phyloP scores from a whole-genome alignment of 306 rosid species.

The Sophora flavescens region DNA sequence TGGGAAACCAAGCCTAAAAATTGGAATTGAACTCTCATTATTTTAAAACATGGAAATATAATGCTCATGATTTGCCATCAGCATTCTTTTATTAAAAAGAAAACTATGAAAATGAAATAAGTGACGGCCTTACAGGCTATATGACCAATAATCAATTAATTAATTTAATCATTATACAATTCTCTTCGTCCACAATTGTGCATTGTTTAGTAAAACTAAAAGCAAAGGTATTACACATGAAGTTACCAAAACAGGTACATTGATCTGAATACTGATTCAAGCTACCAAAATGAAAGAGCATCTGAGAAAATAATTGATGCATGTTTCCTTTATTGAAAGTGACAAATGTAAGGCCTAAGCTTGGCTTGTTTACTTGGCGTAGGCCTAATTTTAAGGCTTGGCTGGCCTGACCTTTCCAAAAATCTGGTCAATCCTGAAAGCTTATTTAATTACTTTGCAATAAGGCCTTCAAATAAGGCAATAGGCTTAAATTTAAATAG shows the following conservation, averaged over 20 bases:
- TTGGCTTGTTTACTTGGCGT: no score
- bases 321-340: neutral
- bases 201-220: neutral
- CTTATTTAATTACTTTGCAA: no score
- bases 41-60: neutral
- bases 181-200: neutral
- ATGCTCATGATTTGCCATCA: neutral
- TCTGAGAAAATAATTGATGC: neutral
- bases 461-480: no score
- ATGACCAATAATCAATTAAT: neutral
- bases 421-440: no score
- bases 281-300: neutral
- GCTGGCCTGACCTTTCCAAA: no score
- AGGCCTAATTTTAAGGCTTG: no score
- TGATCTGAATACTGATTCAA: neutral
- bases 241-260: neutral
- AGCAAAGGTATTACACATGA: neutral
- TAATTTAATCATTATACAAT: neutral
- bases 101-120: conserved; percentile 32
- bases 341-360: neutral
- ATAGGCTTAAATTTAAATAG: no score
- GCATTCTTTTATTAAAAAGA: conserved; percentile 3
- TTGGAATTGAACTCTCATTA: neutral
- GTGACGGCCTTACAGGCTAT: neutral
- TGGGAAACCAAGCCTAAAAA: neutral